Conservation (phyloP, 2,329 filamentous ascomycete species). For the Colletotrichum orbiculare region DNA sequence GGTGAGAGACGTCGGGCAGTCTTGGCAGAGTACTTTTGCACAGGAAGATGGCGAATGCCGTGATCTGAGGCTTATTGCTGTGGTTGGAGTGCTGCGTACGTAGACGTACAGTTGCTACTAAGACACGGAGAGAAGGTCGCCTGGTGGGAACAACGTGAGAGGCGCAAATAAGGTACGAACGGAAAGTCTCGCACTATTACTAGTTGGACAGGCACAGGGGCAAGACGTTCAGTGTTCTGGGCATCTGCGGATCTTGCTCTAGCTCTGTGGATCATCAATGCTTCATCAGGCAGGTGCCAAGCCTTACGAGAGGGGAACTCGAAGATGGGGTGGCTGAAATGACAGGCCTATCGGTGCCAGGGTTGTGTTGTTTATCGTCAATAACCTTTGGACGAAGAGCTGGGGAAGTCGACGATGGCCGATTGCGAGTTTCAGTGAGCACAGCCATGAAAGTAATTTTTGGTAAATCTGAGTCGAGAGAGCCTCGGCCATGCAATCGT, state of each 20-base stretch:
- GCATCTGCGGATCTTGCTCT: constrained; percentile 3
- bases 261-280: constrained; percentile 27
- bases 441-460: not conserved
- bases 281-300: constrained; percentile 35
- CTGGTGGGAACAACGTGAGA: not conserved
- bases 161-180: constrained; percentile 4
- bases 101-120: not conserved
- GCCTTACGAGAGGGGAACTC: constrained; percentile 26
- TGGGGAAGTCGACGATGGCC: not conserved
- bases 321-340: constrained; percentile 15
- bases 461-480: not conserved
- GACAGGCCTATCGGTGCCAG: constrained; percentile 1
- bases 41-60: constrained; percentile 8
- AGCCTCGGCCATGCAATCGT: no score
- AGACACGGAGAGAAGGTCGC: constrained; percentile 19
- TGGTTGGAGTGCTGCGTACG: not conserved
- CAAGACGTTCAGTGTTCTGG: no score
- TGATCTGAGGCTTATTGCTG: not conserved
- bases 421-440: not conserved
- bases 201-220: no score
- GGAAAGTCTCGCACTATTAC: not conserved
- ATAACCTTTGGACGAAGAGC: constrained; percentile 1
- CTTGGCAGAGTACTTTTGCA: constrained; percentile 34
- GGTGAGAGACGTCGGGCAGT: constrained; percentile 21
- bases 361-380: constrained; percentile 17